phyloP scores from a whole-genome alignment of 768 basidiomycete species.

The Pleurotus giganteus region DNA sequence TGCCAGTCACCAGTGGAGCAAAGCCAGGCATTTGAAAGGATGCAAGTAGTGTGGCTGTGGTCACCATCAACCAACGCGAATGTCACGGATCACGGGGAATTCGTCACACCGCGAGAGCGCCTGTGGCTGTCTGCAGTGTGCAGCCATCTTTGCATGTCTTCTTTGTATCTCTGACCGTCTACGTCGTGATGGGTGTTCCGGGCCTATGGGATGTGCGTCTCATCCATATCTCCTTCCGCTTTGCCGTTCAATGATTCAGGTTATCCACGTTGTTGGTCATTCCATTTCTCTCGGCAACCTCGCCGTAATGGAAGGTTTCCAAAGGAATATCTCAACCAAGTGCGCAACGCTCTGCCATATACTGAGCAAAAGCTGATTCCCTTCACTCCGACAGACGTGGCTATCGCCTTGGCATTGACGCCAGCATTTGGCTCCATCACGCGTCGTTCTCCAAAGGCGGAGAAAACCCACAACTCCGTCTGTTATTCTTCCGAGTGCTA shows the following conservation, averaged over 20 bases:
- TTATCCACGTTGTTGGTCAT: not conserved
- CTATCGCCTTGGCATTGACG: slow-evolving; percentile 6
- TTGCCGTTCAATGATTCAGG: not conserved
- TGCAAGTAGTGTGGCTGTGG: not conserved
- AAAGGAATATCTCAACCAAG: not conserved
- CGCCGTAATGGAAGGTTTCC: slow-evolving; percentile 2
- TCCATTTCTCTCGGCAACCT: slow-evolving; percentile 1
- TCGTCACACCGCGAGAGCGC: not conserved
- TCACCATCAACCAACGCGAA: not conserved
- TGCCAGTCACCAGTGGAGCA: slow-evolving; percentile 20
- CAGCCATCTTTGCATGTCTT: too few relatives aligned
- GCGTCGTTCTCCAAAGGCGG: slow-evolving; percentile 8
- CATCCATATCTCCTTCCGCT: not conserved
- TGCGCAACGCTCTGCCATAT: not conserved
- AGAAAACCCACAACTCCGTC: slow-evolving; percentile 11
- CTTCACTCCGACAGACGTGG: not conserved
- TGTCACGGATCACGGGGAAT: slow-evolving; percentile 11
- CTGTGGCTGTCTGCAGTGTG: too few relatives aligned
- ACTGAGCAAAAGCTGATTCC: not conserved
- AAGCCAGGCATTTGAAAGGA: slow-evolving; percentile 30
- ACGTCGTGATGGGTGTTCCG: slow-evolving; percentile 10
- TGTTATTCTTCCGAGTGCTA: slow-evolving; percentile 2
- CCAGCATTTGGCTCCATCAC: slow-evolving; percentile 7
- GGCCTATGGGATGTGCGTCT: slow-evolving; percentile 13
- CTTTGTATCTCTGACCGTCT: not conserved